A percentile compares a stretch with the other conserved stretches of the same genome.
These are phyloP conservation scores for Sporothrix variecibatus DNA, from an alignment of 2,329 filamentous ascomycete species.

Conservation along the genomic window DNA sequence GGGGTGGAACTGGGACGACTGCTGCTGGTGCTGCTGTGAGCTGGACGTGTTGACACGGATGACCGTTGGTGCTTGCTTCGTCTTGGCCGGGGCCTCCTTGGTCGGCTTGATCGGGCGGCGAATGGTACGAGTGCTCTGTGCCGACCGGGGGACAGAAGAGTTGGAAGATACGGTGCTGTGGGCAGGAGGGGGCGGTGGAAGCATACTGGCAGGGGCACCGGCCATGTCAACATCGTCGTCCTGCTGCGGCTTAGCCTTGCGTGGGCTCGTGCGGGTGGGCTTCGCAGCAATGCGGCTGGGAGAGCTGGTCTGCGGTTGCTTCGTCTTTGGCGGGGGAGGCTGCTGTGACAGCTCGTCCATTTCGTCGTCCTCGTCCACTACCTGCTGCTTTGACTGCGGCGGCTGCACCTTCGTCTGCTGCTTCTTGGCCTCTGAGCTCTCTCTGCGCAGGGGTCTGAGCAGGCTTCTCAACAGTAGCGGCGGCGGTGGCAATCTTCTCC, in stretches of 20 bases:
- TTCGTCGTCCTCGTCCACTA: conserved; percentile 30
- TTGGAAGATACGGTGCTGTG: conserved; percentile 16
- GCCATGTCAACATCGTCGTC: conserved; percentile 57
- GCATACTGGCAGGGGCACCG: conserved; percentile 56
- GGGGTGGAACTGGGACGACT: conserved; percentile 55
- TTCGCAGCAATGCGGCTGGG: conserved; percentile 47
- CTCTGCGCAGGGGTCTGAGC: conserved; percentile 48
- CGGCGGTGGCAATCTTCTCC: conserved; percentile 48
- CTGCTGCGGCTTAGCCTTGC: conserved; percentile 46
- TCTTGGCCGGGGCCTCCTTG: conserved; percentile 60
- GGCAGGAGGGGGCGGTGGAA: conserved; percentile 45
- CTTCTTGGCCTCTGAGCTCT: conserved; percentile 55
- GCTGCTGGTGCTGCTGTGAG: conserved; percentile 51
- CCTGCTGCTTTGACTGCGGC: conserved; percentile 4
- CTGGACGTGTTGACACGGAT: conserved; percentile 68
- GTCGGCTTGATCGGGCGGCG: conserved; percentile 64
- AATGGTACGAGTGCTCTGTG: conserved; percentile 53
- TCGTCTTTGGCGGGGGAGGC: conserved; percentile 21
- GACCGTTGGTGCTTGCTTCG: conserved; percentile 69
- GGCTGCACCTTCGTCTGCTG: conserved; percentile 47
- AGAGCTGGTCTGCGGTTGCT: conserved; percentile 28
- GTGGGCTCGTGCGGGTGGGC: conserved; percentile 54
- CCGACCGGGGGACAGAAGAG: conserved; percentile 48
- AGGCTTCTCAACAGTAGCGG: conserved; percentile 49
- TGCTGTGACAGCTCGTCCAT: conserved; percentile 28